Percentiles rank a stretch among this genome's conserved stretches.
phyloP scores from a whole-genome alignment of 2,329 filamentous ascomycete species.

The Thelonectria blattea region DNA sequence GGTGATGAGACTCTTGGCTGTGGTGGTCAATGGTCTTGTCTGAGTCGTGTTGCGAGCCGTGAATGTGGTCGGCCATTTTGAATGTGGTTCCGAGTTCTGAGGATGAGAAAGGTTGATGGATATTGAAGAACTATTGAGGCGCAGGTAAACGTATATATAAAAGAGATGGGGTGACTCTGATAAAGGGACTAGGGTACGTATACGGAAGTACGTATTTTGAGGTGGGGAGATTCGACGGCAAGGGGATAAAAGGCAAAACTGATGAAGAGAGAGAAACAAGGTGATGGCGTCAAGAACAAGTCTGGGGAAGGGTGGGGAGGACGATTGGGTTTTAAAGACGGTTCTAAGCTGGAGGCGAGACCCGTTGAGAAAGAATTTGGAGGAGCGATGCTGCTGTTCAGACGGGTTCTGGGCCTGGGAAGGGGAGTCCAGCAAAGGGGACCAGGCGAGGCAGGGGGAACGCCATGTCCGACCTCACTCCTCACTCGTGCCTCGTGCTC shows the following conservation, averaged over 20 bases:
- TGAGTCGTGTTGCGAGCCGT: constrained; percentile 32
- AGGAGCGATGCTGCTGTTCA: constrained; percentile 8
- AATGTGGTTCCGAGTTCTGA: constrained; percentile 1
- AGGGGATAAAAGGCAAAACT: background rate
- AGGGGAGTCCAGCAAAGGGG: constrained; percentile 21
- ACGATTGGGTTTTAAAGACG: constrained; percentile 34
- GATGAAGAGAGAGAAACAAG: constrained; percentile 11
- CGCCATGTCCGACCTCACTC: constrained; percentile 14
- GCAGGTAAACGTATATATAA: constrained; percentile 4
- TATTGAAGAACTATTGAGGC: constrained; percentile 6
- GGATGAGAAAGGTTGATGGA: background rate
- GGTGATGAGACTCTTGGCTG: constrained; percentile 24
- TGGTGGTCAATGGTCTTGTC: constrained; percentile 36
- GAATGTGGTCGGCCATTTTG: constrained; percentile 33
- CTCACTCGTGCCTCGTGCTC: background rate
- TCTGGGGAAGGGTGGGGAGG: constrained; percentile 29
- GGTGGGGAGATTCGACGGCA: constrained; percentile 6
- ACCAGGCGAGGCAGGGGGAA: constrained; percentile 19
- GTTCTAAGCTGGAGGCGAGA: constrained; percentile 17
- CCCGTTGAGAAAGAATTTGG: constrained; percentile 19
- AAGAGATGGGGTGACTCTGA: constrained; percentile 17
- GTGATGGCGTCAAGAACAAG: constrained; percentile 18
- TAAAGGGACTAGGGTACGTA: constrained; percentile 13
- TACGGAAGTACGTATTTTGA: constrained; percentile 6
- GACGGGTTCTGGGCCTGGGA: constrained; percentile 20